A percentile compares a stretch with the other conserved stretches of the same genome.
Evolutionary conservation across 2,329 filamentous ascomycete genomes (phyloP).

Genomic region (Phaeosphaeriaceae sp.): DNA sequence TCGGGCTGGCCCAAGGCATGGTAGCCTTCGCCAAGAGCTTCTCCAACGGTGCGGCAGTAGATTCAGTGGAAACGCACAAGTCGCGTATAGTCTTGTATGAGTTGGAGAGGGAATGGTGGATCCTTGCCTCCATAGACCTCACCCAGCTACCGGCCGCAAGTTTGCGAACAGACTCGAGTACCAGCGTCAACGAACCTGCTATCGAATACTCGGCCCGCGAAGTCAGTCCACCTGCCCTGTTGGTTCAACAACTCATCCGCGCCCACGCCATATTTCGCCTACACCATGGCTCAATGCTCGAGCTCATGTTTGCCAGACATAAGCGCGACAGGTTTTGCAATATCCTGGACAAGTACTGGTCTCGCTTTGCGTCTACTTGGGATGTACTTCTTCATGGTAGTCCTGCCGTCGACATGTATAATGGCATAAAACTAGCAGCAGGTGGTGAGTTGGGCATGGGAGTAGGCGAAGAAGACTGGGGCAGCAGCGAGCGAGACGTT

Average conservation of each 20-base stretch:
- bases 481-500: conserved; percentile 91
- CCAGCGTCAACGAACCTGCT: conserved; percentile 42
- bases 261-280: conserved; percentile 86
- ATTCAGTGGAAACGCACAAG: conserved; percentile 90
- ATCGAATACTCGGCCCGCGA: conserved; percentile 89
- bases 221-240: conserved; percentile 78
- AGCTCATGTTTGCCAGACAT: conserved; percentile 69
- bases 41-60: conserved; percentile 75
- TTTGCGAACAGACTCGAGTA: conserved; percentile 26
- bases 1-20: conserved; percentile 96
- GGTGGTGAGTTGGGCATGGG: conserved; percentile 92
- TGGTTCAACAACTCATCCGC: conserved; percentile 80
- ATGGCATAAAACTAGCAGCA: conserved; percentile 84
- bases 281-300: conserved; percentile 80
- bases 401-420: conserved; percentile 78
- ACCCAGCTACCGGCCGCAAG: conserved; percentile 68
- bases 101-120: conserved; percentile 93
- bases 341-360: conserved; percentile 83
- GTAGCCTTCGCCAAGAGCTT: conserved; percentile 87
- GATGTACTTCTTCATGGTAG: conserved; percentile 90
- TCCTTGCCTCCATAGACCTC: conserved; percentile 84
- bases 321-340: conserved; percentile 72
- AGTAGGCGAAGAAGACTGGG: conserved; percentile 93
- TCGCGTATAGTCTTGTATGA: conserved; percentile 84
- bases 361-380: conserved; percentile 71